Percentiles rank a stretch among this genome's conserved stretches.
These are phyloP conservation scores for Hamamelis virginiana DNA, from an alignment of 164 flowering plant species.

Conservation along the genomic window DNA sequence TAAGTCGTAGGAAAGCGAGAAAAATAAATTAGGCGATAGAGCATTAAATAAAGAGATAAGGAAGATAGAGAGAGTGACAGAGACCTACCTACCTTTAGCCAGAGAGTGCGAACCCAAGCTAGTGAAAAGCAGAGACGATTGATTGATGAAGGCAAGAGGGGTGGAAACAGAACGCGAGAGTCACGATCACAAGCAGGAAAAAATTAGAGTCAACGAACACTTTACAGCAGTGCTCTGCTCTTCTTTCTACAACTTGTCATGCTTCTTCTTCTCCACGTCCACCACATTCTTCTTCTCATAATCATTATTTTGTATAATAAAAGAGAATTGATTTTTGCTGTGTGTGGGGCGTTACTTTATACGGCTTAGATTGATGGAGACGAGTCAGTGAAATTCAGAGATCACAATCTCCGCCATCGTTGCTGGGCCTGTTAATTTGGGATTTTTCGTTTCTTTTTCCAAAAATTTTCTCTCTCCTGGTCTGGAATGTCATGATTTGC, in stretches of 20 bases:
- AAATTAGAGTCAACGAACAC: background rate
- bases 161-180: background rate
- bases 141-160: background rate
- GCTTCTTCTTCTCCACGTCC: background rate
- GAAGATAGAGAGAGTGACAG: constrained; percentile 1
- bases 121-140: no score
- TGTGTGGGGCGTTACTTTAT: background rate
- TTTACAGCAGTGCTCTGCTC: background rate
- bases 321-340: no score
- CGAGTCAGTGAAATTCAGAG: background rate
- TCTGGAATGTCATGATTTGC: background rate
- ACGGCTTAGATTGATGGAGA: constrained; percentile 1
- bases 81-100: background rate
- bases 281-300: background rate
- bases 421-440: constrained; percentile 12
- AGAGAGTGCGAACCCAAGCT: no score
- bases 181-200: background rate
- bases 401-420: constrained; percentile 9
- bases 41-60: background rate
- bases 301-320: background rate
- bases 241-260: background rate
- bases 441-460: background rate
- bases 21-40: no score
- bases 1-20: no score
- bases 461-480: background rate